Evolutionary conservation across 2,329 filamentous ascomycete species (phyloP), one percentile per base, ranked within the genome.

Genomic region (Talaromyces sp.): DNA sequence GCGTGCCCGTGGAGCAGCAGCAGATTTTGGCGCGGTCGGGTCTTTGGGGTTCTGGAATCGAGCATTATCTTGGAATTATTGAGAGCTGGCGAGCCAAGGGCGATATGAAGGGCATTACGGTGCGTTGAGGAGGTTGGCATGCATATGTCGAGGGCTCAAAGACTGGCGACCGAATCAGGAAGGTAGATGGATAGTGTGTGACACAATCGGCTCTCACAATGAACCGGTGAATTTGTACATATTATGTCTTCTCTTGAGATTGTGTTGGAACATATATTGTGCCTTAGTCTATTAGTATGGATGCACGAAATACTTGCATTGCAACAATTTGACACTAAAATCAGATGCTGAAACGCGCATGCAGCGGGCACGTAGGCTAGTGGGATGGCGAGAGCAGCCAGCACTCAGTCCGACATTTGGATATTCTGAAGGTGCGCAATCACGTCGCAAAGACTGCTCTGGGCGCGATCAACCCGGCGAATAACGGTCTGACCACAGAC

Each of bases 31-130:
- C 72, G 0, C 70, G 73, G 24, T 67, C 68, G 5, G 69, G 72
- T 11, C 70, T 70, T 1, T 78, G 71, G 60, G 71, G 72, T 16
- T 68, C 62, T 3, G 77, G 77, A 1, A 70, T 80, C 50, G 62
- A 72, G 35, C 65, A 67, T 4, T 81, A 68, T 45, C 43, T 50
- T 50, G 22, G 9, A 27, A 41, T 58, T 9, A 47, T 67, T n/a
- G 63, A 68, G 27, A 24, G 24, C 3, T 67, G 65, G 65, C 60
- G 73, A 22, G 71, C 67, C 0, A 72, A 74, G 24, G 77, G 76
- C 0, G 70, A 67, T 33, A 60, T 80, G 67, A 50, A 70, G 27
- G 65, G 62, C 8, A 60, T 68, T 24, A 62, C 60, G 7, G 59
- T 62, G 48, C 37, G 37, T 43, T 59, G 13, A 24, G 3, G 13